phyloP scores from a whole-genome alignment of 441 rosid genomes.

The Viola pubescens region DNA sequence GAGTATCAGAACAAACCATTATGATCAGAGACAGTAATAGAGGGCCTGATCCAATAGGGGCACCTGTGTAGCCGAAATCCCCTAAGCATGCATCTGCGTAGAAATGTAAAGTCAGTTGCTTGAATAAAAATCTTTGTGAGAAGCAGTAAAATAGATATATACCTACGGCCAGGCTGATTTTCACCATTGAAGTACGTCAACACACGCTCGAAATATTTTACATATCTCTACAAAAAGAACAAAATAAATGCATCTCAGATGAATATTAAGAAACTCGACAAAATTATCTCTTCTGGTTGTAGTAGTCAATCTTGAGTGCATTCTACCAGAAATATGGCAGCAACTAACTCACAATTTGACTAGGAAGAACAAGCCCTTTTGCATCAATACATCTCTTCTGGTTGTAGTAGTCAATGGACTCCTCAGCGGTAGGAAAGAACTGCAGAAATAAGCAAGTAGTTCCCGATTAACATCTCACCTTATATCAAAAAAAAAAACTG shows the following conservation, averaged over 20 bases:
- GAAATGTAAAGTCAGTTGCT: conserved; percentile 16
- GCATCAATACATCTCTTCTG: conserved; percentile 96
- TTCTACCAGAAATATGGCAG: conserved; percentile 6
- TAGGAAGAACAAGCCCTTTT: conserved; percentile 92
- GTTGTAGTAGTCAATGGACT: conserved; percentile 90
- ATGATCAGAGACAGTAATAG: conserved; percentile 78
- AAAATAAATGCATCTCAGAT: conserved; percentile 6
- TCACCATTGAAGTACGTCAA: conserved; percentile 87
- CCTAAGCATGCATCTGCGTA: conserved; percentile 86
- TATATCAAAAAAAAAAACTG: no score
- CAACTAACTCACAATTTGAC: conserved; percentile 80
- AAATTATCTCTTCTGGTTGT: no score
- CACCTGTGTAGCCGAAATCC: conserved; percentile 96
- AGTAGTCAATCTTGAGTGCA: not conserved
- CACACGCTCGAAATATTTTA: conserved; percentile 81
- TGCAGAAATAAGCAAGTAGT: conserved; percentile 24
- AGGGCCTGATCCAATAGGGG: conserved; percentile 97
- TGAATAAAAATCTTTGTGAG: not conserved
- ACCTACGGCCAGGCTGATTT: conserved; percentile 85
- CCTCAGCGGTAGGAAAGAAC: conserved; percentile 99
- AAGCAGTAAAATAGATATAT: conserved; percentile 19
- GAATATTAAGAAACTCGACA: no score
- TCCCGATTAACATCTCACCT: not conserved
- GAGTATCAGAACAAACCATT: conserved; percentile 45
- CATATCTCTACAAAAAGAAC: conserved; percentile 60